Conservation (phyloP, 2,329 filamentous ascomycete genomes). For the Grosmannia clavigera region DNA sequence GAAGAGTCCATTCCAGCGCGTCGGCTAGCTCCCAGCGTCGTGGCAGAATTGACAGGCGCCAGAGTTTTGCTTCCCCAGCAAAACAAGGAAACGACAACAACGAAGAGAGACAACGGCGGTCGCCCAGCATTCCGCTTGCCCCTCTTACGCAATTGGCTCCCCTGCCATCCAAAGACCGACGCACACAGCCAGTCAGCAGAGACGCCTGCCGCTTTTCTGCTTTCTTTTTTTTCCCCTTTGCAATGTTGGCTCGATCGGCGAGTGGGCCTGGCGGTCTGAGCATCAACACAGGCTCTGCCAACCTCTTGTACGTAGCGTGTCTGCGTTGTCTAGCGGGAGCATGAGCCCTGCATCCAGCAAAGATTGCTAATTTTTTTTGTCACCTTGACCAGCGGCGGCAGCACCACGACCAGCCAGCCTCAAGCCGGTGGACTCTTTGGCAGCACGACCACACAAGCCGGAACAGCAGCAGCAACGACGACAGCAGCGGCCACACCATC, state of each 20-base stretch:
- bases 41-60: background rate
- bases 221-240: constrained; percentile 21
- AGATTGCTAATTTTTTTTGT: background rate
- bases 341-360: background rate
- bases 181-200: too few relatives aligned
- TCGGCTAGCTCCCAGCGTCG: background rate
- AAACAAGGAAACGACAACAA: background rate
- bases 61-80: background rate
- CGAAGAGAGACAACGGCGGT: background rate
- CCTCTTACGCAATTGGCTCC: too few relatives aligned
- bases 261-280: constrained; percentile 48
- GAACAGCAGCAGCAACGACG: background rate
- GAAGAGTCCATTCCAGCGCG: background rate
- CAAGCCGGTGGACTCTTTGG: constrained; percentile 12
- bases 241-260: constrained; percentile 38
- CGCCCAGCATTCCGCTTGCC: too few relatives aligned
- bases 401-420: constrained; percentile 14
- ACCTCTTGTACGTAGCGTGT: constrained; percentile 34
- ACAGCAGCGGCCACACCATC: background rate
- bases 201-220: too few relatives aligned
- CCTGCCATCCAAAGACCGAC: background rate
- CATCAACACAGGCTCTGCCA: constrained; percentile 51
- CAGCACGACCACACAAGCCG: background rate
- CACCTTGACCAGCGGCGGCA: constrained; percentile 5
- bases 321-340: background rate